Conservation (phyloP, 306 rosid genomes). For the Prunus dulcis region DNA sequence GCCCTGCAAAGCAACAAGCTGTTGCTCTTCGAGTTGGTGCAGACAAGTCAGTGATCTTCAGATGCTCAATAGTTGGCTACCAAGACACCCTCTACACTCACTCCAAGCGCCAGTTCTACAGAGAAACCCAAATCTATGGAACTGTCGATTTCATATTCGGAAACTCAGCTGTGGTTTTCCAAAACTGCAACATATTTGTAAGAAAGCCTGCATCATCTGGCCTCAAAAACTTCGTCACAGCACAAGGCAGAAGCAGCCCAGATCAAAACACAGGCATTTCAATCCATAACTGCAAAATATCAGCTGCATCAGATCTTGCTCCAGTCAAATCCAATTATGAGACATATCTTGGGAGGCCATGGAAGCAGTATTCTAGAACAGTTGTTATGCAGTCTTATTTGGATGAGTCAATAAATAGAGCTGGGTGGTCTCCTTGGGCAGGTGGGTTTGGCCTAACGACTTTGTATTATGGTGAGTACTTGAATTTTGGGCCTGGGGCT, state of each 20-base stretch:
- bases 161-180: constrained; percentile 36
- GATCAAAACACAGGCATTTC: constrained; percentile 40
- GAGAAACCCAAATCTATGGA: constrained; percentile 37
- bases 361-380: constrained; percentile 40
- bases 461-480: constrained; percentile 30
- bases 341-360: constrained; percentile 39
- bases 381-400: constrained; percentile 29
- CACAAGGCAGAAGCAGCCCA: constrained; percentile 34
- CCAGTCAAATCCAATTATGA: constrained; percentile 2
- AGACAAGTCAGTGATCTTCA: constrained; percentile 31
- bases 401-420: constrained; percentile 19
- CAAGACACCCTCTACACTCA: constrained; percentile 40
- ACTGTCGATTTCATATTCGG: constrained; percentile 40
- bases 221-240: constrained; percentile 19
- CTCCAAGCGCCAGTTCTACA: constrained; percentile 40
- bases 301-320: constrained; percentile 23
- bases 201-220: constrained; percentile 8
- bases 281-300: constrained; percentile 32
- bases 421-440: constrained; percentile 41
- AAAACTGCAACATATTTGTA: constrained; percentile 25
- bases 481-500: constrained; percentile 35
- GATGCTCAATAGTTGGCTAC: constrained; percentile 28
- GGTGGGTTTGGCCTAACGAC: constrained; percentile 18
- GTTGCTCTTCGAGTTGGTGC: constrained; percentile 42
- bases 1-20: constrained; percentile 36